Percentiles rank a stretch among this genome's conserved stretches.
Evolutionary conservation across 2,329 filamentous ascomycete genomes (phyloP).

Genomic region (Calonectria pauciramosa): DNA sequence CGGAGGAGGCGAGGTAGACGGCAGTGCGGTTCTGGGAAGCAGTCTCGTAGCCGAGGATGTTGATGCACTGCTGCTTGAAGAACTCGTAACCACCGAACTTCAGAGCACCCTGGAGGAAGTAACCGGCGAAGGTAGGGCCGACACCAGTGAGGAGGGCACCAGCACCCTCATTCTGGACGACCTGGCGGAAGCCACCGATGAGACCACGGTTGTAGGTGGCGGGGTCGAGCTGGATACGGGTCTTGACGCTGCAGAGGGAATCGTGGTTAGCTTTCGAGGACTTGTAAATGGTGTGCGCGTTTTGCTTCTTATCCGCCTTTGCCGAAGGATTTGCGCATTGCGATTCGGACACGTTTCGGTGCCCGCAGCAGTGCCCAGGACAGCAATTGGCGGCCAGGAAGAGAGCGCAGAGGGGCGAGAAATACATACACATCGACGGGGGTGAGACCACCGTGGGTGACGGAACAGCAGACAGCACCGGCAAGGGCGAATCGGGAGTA

Average conservation of each 20-base stretch:
- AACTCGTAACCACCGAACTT: slow-evolving; percentile 97
- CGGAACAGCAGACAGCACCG: slow-evolving; percentile 96
- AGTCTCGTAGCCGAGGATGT: slow-evolving; percentile 81
- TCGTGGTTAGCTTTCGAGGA: slow-evolving; percentile 36
- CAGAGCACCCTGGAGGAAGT: slow-evolving; percentile 94
- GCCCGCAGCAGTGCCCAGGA: slow-evolving; percentile 2
- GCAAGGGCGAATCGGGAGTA: slow-evolving; percentile 98
- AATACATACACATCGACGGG: slow-evolving; percentile 98
- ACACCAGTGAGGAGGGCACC: slow-evolving; percentile 88
- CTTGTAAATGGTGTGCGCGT: neutral
- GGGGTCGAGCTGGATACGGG: slow-evolving; percentile 93
- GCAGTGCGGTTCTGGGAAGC: slow-evolving; percentile 84
- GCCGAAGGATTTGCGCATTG: neutral
- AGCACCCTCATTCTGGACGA: slow-evolving; percentile 86
- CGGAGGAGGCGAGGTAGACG: slow-evolving; percentile 82
- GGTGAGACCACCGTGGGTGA: slow-evolving; percentile 97
- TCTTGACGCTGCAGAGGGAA: slow-evolving; percentile 81
- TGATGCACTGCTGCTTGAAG: slow-evolving; percentile 94
- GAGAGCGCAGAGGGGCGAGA: neutral
- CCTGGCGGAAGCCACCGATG: slow-evolving; percentile 88
- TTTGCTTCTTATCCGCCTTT: slow-evolving; percentile 3
- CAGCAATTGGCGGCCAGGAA: slow-evolving; percentile 37
- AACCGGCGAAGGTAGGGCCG: slow-evolving; percentile 88
- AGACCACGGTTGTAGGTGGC: slow-evolving; percentile 89
- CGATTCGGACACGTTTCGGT: neutral